phyloP scores from a whole-genome alignment of 257 asterid genomes.

The Ajuga chamaepitys region DNA sequence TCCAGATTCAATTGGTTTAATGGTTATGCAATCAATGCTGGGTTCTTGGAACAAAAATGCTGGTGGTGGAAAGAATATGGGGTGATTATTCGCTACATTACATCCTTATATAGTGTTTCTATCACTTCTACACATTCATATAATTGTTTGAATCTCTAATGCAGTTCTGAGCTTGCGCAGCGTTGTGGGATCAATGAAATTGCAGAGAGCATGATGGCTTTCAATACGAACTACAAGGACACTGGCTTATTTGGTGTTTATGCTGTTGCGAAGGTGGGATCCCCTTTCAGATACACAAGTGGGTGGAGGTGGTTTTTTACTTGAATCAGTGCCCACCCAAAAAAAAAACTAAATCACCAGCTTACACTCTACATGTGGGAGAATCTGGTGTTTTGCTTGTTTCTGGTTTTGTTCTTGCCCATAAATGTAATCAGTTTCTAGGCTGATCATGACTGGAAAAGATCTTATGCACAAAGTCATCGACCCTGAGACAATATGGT shows the following conservation, averaged over 20 bases:
- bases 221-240: constrained; percentile 82
- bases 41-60: constrained; percentile 83
- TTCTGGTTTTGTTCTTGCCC: not conserved
- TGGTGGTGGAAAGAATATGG: constrained; percentile 81
- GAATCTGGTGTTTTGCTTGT: not conserved
- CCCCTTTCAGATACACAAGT: not conserved
- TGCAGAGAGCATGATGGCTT: constrained; percentile 94
- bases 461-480: not conserved
- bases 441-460: not conserved
- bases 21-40: constrained; percentile 84
- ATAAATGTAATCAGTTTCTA: not conserved
- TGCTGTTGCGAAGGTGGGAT: constrained; percentile 79
- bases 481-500: not conserved
- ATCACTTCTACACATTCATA: not conserved
- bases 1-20: constrained; percentile 59
- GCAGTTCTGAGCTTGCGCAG: constrained; percentile 78
- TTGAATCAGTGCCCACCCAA: not conserved
- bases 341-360: not conserved
- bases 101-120: not conserved
- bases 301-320: not conserved
- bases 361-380: not conserved
- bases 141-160: constrained; percentile 9
- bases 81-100: constrained; percentile 39
- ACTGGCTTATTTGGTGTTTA: constrained; percentile 91
- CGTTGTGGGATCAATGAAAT: constrained; percentile 66